Percentiles rank a stretch among this genome's conserved stretches.
phyloP scores from a whole-genome alignment of 2,329 filamentous ascomycete genomes.

The Aspergillus neotritici region DNA sequence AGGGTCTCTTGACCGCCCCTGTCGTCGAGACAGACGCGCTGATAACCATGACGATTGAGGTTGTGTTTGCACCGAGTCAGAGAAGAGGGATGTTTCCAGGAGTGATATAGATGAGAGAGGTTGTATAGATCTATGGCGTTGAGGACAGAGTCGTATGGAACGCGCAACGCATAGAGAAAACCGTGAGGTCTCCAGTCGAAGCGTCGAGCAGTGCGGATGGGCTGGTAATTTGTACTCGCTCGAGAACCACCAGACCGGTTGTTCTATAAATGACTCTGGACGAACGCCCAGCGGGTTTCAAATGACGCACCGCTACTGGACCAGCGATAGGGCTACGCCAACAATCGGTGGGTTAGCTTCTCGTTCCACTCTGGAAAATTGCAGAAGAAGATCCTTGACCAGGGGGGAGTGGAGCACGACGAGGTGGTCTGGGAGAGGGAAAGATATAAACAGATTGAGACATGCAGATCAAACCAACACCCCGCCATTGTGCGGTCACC shows the following conservation, averaged over 20 bases:
- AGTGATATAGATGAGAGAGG: no score
- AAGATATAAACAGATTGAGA: background rate
- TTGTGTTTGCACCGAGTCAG: no score
- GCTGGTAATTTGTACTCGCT: conserved; percentile 3
- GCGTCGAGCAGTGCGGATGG: no score
- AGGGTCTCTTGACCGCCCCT: conserved; percentile 27
- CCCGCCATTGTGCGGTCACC: no score
- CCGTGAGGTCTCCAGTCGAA: background rate
- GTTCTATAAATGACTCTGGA: background rate
- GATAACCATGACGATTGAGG: conserved; percentile 24
- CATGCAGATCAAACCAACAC: no score
- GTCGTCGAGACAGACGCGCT: conserved; percentile 18
- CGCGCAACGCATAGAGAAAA: background rate
- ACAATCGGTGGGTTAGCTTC: conserved; percentile 6
- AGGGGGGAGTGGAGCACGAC: background rate
- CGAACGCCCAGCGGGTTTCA: background rate
- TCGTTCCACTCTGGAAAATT: conserved; percentile 2
- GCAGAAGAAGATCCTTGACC: conserved; percentile 1
- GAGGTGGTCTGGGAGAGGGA: background rate
- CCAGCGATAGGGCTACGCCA: conserved; percentile 1
- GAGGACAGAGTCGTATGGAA: background rate
- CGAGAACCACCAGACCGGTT: background rate
- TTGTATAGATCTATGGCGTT: background rate
- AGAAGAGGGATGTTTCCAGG: no score
- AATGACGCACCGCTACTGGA: background rate